A percentile compares a stretch with the other conserved stretches of the same genome.
These are phyloP conservation scores for Xylariaceae sp. DNA, from an alignment of 2,329 filamentous ascomycete genomes.

Conservation along the genomic window DNA sequence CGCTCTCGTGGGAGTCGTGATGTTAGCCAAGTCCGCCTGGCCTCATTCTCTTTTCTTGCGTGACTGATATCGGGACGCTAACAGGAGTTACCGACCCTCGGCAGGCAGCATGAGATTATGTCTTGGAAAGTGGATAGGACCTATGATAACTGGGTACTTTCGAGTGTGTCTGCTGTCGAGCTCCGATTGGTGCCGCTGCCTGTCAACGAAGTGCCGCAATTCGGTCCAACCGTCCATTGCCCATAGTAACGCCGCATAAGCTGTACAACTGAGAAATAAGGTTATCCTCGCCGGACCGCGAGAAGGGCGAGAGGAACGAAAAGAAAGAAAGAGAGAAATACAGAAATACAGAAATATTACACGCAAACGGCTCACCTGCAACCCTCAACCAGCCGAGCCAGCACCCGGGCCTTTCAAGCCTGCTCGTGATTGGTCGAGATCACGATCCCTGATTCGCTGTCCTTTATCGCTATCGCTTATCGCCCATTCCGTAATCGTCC, in stretches of 20 bases:
- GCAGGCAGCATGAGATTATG: neutral
- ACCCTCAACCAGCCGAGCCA: too few species aligned
- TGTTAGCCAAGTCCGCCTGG: neutral
- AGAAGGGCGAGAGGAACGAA: too few species aligned
- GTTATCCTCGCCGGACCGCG: neutral
- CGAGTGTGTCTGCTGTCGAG: neutral
- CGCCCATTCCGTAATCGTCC: too few species aligned
- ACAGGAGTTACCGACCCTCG: neutral
- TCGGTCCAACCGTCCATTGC: neutral
- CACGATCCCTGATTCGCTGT: neutral
- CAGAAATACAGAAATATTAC: neutral
- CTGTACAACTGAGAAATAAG: neutral
- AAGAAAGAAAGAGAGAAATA: neutral
- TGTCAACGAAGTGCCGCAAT: neutral
- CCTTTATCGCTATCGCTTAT: neutral
- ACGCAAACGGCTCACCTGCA: neutral
- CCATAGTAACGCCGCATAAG: neutral
- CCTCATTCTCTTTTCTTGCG: neutral
- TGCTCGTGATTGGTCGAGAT: neutral
- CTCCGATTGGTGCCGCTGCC: neutral
- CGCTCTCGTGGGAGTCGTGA: neutral
- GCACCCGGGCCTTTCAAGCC: neutral
- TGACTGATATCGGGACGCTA: neutral
- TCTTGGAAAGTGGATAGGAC: conserved; percentile 16
- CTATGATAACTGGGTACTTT: neutral